Percentiles rank a stretch among this genome's conserved stretches.
phyloP scores from a whole-genome alignment of 176 grass and related monocot genomes.

The Microstegium vimineum region DNA sequence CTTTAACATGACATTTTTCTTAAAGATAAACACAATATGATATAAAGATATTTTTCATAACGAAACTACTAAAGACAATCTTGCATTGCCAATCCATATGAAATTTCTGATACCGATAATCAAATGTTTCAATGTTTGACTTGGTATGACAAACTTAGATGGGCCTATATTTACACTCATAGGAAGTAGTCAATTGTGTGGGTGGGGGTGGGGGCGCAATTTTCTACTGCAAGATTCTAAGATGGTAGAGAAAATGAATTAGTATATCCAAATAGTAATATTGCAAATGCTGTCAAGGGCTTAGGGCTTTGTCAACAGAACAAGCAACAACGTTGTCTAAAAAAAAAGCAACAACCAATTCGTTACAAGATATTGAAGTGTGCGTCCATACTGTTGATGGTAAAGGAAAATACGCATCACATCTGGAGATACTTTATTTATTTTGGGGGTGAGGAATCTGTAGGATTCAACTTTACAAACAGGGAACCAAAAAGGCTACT shows the following conservation, averaged over 20 bases:
- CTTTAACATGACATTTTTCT: not conserved
- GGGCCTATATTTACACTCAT: no score
- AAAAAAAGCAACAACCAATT: not conserved
- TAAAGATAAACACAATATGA: not conserved
- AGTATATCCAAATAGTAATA: not conserved
- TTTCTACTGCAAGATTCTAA: not conserved
- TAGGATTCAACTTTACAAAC: not conserved
- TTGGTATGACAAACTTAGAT: no score
- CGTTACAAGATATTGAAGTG: not conserved
- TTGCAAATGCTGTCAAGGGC: not conserved
- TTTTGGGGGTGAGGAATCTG: not conserved
- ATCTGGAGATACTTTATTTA: not conserved
- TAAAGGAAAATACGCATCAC: not conserved
- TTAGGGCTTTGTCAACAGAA: not conserved
- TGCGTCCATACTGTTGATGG: not conserved
- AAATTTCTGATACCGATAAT: not conserved
- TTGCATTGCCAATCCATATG: not conserved
- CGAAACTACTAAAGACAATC: not conserved
- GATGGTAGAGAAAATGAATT: not conserved
- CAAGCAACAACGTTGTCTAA: not conserved
- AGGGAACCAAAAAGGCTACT: not conserved
- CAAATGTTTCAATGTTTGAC: not conserved
- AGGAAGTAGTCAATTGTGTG: not conserved
- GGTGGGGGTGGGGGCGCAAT: not conserved
- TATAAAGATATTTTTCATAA: not conserved